phyloP scores from a whole-genome alignment of 2,329 filamentous ascomycete genomes.

The Sporothrix pseudoabietina region DNA sequence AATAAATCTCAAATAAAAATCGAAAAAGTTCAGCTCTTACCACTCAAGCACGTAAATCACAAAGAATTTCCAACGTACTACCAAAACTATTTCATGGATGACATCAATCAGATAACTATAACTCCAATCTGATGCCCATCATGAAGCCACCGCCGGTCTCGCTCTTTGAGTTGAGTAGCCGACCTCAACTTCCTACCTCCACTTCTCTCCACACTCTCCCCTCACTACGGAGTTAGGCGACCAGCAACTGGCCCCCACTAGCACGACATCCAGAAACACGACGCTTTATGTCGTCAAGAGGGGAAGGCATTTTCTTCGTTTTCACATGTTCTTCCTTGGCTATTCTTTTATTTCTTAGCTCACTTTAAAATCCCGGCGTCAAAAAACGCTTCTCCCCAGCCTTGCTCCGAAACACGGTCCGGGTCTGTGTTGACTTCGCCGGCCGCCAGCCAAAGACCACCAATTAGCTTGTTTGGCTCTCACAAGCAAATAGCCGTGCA shows the following conservation, averaged over 20 bases:
- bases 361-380: neutral
- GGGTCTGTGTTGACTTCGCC: neutral
- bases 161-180: neutral
- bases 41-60: neutral
- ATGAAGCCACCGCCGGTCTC: constrained; percentile 7
- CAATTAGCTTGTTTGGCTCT: neutral
- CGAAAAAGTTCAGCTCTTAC: constrained; percentile 5
- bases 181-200: constrained; percentile 1
- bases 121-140: neutral
- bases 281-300: neutral
- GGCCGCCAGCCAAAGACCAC: neutral
- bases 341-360: neutral
- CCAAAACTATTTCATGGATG: neutral
- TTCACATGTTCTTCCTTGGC: no score
- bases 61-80: neutral
- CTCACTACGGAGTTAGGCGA: constrained; percentile 23
- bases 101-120: neutral
- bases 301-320: neutral
- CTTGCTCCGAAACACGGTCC: constrained; percentile 8
- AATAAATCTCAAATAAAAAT: neutral
- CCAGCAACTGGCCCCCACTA: neutral
- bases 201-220: constrained; percentile 17
- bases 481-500: constrained; percentile 13
- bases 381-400: no score
- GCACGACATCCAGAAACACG: neutral